phyloP scores from a whole-genome alignment of 345 rosid genomes.

The Murraya paniculata region DNA sequence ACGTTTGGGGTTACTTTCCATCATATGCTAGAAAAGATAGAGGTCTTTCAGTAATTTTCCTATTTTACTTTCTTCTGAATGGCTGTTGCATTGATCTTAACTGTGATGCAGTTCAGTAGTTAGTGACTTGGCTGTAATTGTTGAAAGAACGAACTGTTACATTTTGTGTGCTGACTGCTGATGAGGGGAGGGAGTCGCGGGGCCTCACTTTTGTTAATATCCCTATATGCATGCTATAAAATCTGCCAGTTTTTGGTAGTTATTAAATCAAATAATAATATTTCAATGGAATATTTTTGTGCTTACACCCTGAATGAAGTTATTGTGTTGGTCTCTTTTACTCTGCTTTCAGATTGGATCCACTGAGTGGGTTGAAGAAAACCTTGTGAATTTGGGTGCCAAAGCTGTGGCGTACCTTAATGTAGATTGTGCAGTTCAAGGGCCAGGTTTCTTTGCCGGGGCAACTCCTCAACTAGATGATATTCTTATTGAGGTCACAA shows the following conservation, averaged over 20 bases:
- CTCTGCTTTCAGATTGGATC: slow-evolving; percentile 63
- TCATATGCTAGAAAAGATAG: not conserved
- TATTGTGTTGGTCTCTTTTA: not conserved
- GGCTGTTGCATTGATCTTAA: slow-evolving; percentile 1
- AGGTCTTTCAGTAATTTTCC: not conserved
- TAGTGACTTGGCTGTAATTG: not conserved
- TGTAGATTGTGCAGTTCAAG: slow-evolving; percentile 99
- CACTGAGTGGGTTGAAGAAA: slow-evolving; percentile 97
- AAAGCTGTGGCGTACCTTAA: slow-evolving; percentile 90
- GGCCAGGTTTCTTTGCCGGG: slow-evolving; percentile 78
- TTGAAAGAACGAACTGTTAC: not conserved
- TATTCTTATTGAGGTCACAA: slow-evolving; percentile 69
- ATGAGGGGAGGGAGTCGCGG: not conserved
- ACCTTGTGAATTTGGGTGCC: slow-evolving; percentile 71
- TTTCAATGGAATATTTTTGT: not conserved
- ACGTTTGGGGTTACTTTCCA: not conserved
- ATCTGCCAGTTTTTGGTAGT: not conserved
- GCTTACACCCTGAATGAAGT: not conserved
- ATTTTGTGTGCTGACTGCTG: not conserved
- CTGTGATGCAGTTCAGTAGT: not conserved
- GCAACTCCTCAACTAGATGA: slow-evolving; percentile 87
- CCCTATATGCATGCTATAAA: not conserved
- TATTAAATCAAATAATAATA: not conserved
- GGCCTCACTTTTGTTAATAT: not conserved
- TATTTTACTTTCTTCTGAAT: not conserved